Percentiles rank a stretch among this genome's conserved stretches.
These are phyloP conservation scores for Aureobasidium vineae DNA, from an alignment of 2,329 filamentous ascomycete genomes.

Conservation along the genomic window DNA sequence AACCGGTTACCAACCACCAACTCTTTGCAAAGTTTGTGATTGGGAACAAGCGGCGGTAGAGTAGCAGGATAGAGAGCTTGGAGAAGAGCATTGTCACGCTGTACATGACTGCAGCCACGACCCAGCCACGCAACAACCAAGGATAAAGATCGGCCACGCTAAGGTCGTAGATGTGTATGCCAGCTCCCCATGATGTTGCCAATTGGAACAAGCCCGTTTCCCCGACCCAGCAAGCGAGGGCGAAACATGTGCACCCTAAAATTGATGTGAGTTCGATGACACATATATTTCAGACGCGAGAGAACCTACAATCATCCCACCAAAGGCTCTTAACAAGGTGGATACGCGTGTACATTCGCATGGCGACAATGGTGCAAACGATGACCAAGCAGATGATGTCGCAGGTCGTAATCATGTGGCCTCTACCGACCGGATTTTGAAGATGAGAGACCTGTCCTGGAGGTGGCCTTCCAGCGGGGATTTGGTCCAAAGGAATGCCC, in stretches of 20 bases:
- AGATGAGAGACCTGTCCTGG: constrained; percentile 1
- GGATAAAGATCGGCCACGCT: constrained; percentile 8
- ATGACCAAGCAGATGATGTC: constrained; percentile 17
- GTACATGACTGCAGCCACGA: constrained; percentile 14
- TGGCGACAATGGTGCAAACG: background rate
- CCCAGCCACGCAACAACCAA: background rate
- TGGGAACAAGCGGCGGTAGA: constrained; percentile 25
- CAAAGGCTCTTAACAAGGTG: constrained; percentile 11
- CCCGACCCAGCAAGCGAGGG: constrained; percentile 5
- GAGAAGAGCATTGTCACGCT: constrained; percentile 31
- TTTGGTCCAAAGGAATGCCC: background rate
- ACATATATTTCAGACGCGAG: background rate
- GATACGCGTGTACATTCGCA: constrained; percentile 17
- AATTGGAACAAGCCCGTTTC: constrained; percentile 17
- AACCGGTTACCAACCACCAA: constrained; percentile 18
- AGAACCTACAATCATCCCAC: constrained; percentile 25
- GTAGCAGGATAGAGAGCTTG: constrained; percentile 25
- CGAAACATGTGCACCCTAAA: constrained; percentile 13
- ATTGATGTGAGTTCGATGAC: background rate
- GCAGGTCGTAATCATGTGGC: constrained; percentile 15
- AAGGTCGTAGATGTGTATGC: constrained; percentile 22
- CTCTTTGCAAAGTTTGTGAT: constrained; percentile 6
- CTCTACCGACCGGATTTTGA: background rate
- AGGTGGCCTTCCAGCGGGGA: constrained; percentile 1
- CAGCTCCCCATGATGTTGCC: background rate